Base-by-base conservation (phyloP, 371 early-diverging fungal species). In the Lichtheimia corymbifera region DNA sequence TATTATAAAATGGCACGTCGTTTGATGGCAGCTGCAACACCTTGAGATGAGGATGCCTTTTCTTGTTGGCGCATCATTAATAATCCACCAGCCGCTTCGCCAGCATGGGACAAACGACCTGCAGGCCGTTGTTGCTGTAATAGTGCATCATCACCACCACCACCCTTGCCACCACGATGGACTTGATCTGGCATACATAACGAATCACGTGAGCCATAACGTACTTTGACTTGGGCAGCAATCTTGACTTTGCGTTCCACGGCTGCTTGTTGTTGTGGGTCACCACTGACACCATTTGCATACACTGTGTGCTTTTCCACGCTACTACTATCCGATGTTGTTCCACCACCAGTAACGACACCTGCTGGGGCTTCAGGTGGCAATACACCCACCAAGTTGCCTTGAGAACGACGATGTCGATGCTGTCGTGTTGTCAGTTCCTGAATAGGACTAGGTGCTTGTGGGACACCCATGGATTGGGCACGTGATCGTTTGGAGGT, bases 51-150 rank as follows among this genome's bases (percentile, higher is more conserved):
- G 2, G 35, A 35, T 17, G 47, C 40, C 13, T 40, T 50, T 11
- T 62, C 56, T 30, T 66, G 57, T 50, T 70, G 72, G n/a, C 74
- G 65, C 74, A 79, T 74, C 76, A 79, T 72, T 11, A 79, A 28
- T 25, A 79, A 25, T 3, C 76, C 76, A n/a, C 76, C 76, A 11
- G 76, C 76, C 7, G 76, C 76, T 61, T 79, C 79, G 17, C 79
- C 79, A 15, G 70, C 74, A 50, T 74, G 73, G 0, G 71, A 45
- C 28, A 61, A 58, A 18, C 71, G 58, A 5, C 65, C 62, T 45
- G 35, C 62, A 47, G 0, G 54, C 5, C 6, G 42, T 24, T 28
- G 25, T 4, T 25, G 59, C 30, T 11, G 62, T 40, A 14, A 55
- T 58, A 47, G 45, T 49, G 50, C 55, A 62, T 35, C 17, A 22